Percentiles rank a stretch among this genome's conserved stretches.
Evolutionary conservation across 768 basidiomycete genomes (phyloP).

Genomic region (Xerocomus spinulosus): DNA sequence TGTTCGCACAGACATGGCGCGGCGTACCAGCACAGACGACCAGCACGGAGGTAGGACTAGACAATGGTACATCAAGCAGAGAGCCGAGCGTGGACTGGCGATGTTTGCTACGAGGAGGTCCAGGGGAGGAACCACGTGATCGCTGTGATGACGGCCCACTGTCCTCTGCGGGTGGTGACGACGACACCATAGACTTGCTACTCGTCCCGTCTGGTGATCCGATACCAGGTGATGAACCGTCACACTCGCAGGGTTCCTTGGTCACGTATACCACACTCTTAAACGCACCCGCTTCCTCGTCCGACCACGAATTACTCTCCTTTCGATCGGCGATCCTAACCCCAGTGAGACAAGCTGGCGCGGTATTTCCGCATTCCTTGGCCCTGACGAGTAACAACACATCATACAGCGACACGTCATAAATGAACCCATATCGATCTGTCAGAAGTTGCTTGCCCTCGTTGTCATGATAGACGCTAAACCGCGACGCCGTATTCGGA

Average conservation of each 20-base stretch:
- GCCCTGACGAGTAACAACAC: constrained; percentile 70
- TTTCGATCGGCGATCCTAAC: constrained; percentile 82
- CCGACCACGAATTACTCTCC: constrained; percentile 76
- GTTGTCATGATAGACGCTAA: constrained; percentile 47
- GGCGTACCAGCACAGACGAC: constrained; percentile 59
- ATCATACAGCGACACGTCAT: constrained; percentile 80
- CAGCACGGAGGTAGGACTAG: constrained; percentile 47
- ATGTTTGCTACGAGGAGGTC: constrained; percentile 46
- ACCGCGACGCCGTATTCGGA: constrained; percentile 51
- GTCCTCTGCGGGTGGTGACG: constrained; percentile 18
- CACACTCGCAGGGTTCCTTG: constrained; percentile 40
- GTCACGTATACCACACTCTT: constrained; percentile 34
- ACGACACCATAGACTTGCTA: constrained; percentile 8
- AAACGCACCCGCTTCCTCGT: constrained; percentile 47
- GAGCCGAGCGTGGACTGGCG: constrained; percentile 40
- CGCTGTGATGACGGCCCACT: constrained; percentile 25
- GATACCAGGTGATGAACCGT: constrained; percentile 15
- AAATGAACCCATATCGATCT: constrained; percentile 89
- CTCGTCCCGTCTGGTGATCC: constrained; percentile 10
- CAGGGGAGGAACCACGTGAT: constrained; percentile 38
- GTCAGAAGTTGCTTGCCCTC: constrained; percentile 60
- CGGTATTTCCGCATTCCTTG: constrained; percentile 65
- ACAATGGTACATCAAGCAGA: constrained; percentile 16
- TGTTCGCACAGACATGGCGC: constrained; percentile 69
- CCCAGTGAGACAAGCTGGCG: constrained; percentile 82